Evolutionary conservation across 2,329 filamentous ascomycete genomes (phyloP).

Genomic region (Aspergillus texensis): DNA sequence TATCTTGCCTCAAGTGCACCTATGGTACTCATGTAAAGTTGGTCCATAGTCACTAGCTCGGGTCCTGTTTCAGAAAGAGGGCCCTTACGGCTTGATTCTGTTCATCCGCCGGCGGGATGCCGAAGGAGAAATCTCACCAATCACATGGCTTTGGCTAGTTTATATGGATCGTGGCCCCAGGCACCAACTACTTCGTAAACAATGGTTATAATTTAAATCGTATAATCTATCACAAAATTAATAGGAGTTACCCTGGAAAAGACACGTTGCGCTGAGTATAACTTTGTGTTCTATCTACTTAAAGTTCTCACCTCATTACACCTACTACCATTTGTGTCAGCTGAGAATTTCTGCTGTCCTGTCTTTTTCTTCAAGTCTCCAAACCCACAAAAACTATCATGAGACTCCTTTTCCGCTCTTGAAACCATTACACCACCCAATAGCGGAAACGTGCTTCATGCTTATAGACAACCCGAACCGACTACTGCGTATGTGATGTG

Average conservation of each 20-base stretch:
- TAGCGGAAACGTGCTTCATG: background rate
- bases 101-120: background rate
- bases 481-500: slow-evolving; percentile 4
- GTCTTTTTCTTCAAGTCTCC: background rate
- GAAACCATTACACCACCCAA: background rate
- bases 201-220: background rate
- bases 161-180: slow-evolving; percentile 1
- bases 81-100: background rate
- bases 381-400: slow-evolving; percentile 3
- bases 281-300: background rate
- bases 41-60: too few species aligned
- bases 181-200: slow-evolving; percentile 1
- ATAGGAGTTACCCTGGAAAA: background rate
- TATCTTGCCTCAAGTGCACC: background rate
- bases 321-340: background rate
- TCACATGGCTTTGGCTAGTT: background rate
- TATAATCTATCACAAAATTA: background rate
- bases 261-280: slow-evolving; percentile 3
- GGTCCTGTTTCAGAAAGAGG: too few species aligned
- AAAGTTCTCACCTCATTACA: background rate
- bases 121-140: background rate
- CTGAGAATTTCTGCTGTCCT: background rate
- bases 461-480: background rate
- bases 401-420: slow-evolving; percentile 4
- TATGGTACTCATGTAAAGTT: background rate